Base-by-base conservation (phyloP, 768 basidiomycete species). In the Amanita jacksonii region DNA sequence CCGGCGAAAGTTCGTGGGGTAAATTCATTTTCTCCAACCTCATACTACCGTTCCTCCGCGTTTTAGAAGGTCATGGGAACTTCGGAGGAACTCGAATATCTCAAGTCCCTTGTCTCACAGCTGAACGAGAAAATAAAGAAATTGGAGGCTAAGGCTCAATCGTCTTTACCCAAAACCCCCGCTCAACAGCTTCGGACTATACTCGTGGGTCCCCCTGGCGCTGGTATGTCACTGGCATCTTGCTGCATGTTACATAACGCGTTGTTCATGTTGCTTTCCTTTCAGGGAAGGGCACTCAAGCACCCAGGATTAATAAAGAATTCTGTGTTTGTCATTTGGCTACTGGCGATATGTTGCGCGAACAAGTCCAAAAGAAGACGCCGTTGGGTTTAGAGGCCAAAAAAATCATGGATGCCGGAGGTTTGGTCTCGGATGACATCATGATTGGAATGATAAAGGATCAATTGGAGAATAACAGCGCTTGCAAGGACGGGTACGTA, bases 271-370 rank as follows among this genome's bases (percentile, higher is more conserved):
- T 22, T 15, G 5, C n/a, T n/a, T 13, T n/a, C 33, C 51, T 24
- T 45, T 22, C 58, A 96, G 94, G 94, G 53, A 99, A 99, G 74
- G 96, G 96, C 20, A 99, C 96, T 2, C 96, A 99, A 64, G 96
- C 92, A 0, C 94, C 96, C 4, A 77, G 73, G 60, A 92, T 99
- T 68, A 80, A 83, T 41, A 81, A 90, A 50, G 76, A 87, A 57
- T 99, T 86, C 72, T 93, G 91, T 59, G 79, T 99, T 35, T 99
- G 96, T 72, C 96, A 99, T 69, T 71, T 99, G 54, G 94, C 96
- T 19, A 99, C 96, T 23, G 96, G 96, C 15, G 96, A 99, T 70
- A 94, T 99, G 91, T 74, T 99, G 46, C 85, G 96, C 39, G 88
- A 91, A 51, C 91, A 99, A 63, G 91, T 99, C 49, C 58, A 79